Conservation (phyloP, 345 rosid species). For the Linum tenue region DNA sequence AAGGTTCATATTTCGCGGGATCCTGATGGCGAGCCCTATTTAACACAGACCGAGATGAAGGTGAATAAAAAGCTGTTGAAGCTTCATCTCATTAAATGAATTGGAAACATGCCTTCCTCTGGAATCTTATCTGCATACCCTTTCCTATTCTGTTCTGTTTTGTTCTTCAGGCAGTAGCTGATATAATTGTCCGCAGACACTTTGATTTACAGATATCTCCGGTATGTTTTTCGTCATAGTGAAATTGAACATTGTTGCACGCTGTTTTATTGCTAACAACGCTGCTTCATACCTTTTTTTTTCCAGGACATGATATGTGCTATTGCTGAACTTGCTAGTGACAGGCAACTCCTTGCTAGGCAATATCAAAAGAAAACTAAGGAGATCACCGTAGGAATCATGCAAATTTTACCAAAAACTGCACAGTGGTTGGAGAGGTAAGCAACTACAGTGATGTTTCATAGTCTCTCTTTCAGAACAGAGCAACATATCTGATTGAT, state of each 20-base stretch:
- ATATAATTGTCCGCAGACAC: constrained; percentile 57
- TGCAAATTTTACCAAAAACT: constrained; percentile 69
- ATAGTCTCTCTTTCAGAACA: background rate
- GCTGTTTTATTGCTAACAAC: background rate
- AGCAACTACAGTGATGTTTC: constrained; percentile 11
- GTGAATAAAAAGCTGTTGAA: constrained; percentile 20
- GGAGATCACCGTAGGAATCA: constrained; percentile 56
- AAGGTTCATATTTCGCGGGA: constrained; percentile 86
- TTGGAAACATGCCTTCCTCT: background rate
- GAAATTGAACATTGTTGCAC: background rate
- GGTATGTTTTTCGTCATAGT: constrained; percentile 32
- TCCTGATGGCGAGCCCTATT: constrained; percentile 85
- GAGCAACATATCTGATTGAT: background rate
- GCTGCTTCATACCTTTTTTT: constrained; percentile 6
- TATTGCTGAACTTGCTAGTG: constrained; percentile 88
- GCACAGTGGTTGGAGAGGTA: constrained; percentile 72
- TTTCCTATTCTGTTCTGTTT: background rate
- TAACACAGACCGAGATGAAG: constrained; percentile 89
- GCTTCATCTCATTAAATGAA: background rate
- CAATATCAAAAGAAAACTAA: constrained; percentile 60
- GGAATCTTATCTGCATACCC: background rate
- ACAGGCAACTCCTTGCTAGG: constrained; percentile 60
- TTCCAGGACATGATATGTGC: constrained; percentile 82
- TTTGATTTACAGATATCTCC: constrained; percentile 50
- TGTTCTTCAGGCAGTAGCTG: constrained; percentile 73